These are phyloP conservation scores for Aspergillus japonicus DNA, from an alignment of 2,329 filamentous ascomycete species.

Conservation along the genomic window DNA sequence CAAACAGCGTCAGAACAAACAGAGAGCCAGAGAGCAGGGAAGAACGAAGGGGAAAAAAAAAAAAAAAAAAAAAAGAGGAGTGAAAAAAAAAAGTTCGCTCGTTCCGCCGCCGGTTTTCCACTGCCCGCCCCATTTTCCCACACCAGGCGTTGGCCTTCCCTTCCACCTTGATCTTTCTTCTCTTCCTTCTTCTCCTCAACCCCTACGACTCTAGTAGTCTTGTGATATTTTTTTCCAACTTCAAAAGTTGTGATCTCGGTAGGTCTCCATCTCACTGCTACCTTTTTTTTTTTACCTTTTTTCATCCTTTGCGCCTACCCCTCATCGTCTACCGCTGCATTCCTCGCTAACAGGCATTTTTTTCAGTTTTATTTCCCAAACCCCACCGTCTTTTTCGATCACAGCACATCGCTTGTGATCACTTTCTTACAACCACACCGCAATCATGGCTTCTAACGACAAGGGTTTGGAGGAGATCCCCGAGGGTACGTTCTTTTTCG, in stretches of 20 bases:
- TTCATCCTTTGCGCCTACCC: conserved; percentile 24
- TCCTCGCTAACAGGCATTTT: conserved; percentile 32
- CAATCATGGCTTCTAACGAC: conserved; percentile 93
- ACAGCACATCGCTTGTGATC: conserved; percentile 75
- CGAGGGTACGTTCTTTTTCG: conserved; percentile 68
- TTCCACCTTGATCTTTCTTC: conserved; percentile 15
- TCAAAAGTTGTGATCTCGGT: conserved; percentile 39
- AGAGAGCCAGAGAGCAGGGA: conserved; percentile 10
- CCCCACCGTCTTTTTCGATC: conserved; percentile 52
- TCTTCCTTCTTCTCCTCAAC: conserved; percentile 15
- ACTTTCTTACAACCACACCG: conserved; percentile 52
- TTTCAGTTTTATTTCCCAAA: conserved; percentile 33
- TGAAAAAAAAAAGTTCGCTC: conserved; percentile 19
- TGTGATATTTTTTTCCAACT: conserved; percentile 32
- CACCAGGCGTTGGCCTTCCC: conserved; percentile 17
- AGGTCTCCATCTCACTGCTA: conserved; percentile 14
- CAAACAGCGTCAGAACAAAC: conserved; percentile 13
- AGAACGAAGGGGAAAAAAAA: not conserved
- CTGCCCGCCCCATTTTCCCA: conserved; percentile 21
- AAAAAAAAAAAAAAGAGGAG: conserved; percentile 11
- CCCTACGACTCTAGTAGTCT: conserved; percentile 29
- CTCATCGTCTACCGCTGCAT: conserved; percentile 31
- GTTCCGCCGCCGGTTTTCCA: conserved; percentile 14
- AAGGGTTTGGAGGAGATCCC: conserved; percentile 98
- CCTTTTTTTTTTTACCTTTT: not conserved